Percentiles rank a stretch among this genome's conserved stretches.
Evolutionary conservation across 805 yeast species (phyloP).

Genomic region (Starmera dryadoides): DNA sequence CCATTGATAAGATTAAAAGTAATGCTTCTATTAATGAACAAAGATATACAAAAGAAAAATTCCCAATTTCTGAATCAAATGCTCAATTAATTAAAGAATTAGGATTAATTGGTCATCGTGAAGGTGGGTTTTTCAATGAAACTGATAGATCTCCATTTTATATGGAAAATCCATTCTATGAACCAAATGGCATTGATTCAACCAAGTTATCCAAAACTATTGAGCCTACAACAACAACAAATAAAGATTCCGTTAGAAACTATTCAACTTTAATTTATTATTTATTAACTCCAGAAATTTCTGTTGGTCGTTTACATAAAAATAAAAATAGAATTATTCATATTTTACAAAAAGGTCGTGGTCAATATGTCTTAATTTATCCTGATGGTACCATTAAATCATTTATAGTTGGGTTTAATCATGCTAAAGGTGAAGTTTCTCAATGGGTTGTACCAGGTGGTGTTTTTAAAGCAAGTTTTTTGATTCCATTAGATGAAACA

Average conservation of each 20-base stretch:
- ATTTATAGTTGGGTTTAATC: conserved; percentile 46
- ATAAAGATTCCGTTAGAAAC: conserved; percentile 22
- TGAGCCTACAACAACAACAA: conserved; percentile 1
- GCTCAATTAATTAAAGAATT: conserved; percentile 28
- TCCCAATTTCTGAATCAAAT: conserved; percentile 13
- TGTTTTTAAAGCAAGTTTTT: conserved; percentile 48
- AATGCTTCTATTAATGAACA: conserved; percentile 4
- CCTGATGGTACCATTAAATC: conserved; percentile 43
- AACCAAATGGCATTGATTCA: not conserved
- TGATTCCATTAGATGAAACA: conserved; percentile 28
- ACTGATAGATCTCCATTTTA: conserved; percentile 44
- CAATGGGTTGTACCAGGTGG: conserved; percentile 65
- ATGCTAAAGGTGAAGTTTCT: conserved; percentile 37
- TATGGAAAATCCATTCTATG: conserved; percentile 31
- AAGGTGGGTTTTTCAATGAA: conserved; percentile 52
- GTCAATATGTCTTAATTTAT: conserved; percentile 45
- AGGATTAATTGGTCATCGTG: conserved; percentile 36
- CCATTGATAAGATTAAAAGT: conserved; percentile 6
- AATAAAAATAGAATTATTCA: conserved; percentile 49
- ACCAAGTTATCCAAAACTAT: not conserved
- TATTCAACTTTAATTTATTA: conserved; percentile 47
- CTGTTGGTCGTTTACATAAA: conserved; percentile 43
- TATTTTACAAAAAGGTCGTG: conserved; percentile 47
- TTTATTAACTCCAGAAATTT: conserved; percentile 41
- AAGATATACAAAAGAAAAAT: conserved; percentile 4